Conservation (phyloP, 306 rosid species). For the Crotalaria pallida region DNA sequence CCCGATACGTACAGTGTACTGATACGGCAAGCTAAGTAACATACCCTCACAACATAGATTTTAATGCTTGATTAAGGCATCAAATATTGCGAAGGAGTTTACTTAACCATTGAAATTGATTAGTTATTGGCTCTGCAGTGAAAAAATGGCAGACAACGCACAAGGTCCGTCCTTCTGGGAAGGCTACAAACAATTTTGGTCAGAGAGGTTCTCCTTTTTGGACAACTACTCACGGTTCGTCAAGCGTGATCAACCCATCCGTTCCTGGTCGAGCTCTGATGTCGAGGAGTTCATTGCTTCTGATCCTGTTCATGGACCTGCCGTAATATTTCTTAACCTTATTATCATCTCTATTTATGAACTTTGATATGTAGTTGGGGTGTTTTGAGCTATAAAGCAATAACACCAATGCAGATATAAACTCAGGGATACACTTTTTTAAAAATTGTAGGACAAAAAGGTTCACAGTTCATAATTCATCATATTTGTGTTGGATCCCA, state of each 20-base stretch:
- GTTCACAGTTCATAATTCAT: not conserved
- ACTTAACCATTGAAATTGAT: not conserved
- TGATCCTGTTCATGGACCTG: constrained; percentile 74
- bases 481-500: not conserved
- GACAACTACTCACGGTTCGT: constrained; percentile 42
- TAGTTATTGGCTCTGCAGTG: not conserved
- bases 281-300: constrained; percentile 66
- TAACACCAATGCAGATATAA: no score
- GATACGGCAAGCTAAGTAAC: no score
- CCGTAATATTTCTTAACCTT: constrained; percentile 31
- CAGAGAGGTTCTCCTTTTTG: constrained; percentile 59
- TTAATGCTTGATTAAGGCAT: constrained; percentile 5
- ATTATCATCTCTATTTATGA: not conserved
- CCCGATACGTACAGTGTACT: no score
- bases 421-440: not conserved
- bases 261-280: constrained; percentile 63
- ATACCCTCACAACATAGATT: no score
- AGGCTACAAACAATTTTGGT: constrained; percentile 63
- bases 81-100: not conserved
- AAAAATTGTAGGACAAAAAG: no score
- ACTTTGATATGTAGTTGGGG: not conserved
- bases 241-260: constrained; percentile 56
- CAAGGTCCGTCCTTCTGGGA: constrained; percentile 49
- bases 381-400: not conserved
- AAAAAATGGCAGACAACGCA: constrained; percentile 28